These are phyloP conservation scores for Symmetrospora coprosmae DNA, from an alignment of 768 basidiomycete species.

Conservation along the genomic window DNA sequence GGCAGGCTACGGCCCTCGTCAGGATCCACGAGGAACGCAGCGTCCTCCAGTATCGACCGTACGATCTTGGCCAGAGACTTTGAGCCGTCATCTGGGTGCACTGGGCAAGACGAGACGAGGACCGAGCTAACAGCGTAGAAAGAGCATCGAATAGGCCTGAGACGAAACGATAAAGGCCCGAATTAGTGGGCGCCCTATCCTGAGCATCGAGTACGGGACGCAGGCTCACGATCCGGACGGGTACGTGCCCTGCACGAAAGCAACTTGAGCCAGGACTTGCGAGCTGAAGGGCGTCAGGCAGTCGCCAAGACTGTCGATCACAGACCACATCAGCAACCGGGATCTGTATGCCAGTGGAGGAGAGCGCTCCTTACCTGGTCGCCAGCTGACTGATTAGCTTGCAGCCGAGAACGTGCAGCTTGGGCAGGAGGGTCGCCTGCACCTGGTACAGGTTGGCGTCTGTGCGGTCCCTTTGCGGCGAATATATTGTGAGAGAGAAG, in stretches of 20 bases:
- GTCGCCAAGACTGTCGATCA: not conserved
- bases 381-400: not conserved
- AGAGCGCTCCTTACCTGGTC: not conserved
- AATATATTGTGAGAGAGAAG: not conserved
- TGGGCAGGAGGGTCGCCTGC: conserved; percentile 7
- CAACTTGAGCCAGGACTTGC: not conserved
- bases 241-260: conserved; percentile 5
- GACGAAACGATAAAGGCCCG: too few relatives aligned
- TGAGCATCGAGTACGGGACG: not conserved
- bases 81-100: conserved; percentile 1
- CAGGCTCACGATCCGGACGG: conserved; percentile 2
- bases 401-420: conserved; percentile 6
- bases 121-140: conserved; percentile 1
- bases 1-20: not conserved
- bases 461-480: not conserved
- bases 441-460: not conserved
- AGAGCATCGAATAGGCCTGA: not conserved
- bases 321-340: not conserved
- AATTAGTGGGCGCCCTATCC: not conserved
- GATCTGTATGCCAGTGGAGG: not conserved
- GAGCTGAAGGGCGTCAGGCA: not conserved
- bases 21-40: not conserved
- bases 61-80: conserved; percentile 10
- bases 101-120: not conserved
- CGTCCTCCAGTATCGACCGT: conserved; percentile 1